Evolutionary conservation across 345 rosid species (phyloP).

Genomic region (Salix viminalis): DNA sequence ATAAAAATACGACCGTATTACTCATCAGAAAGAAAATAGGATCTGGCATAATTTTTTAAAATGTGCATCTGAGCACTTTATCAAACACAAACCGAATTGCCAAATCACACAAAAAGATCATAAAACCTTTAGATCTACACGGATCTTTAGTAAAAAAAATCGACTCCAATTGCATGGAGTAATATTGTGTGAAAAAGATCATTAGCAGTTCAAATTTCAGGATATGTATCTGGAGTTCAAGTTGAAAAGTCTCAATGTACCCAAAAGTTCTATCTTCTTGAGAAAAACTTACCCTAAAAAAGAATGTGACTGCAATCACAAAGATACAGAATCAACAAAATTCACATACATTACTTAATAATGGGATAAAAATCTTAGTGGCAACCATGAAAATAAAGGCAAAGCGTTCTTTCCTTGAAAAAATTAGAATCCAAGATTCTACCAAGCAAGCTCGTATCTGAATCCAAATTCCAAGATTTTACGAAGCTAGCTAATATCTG

Average conservation of each 20-base stretch:
- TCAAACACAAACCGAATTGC: neutral
- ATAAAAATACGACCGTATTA: neutral
- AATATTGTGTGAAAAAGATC: neutral
- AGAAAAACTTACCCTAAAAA: neutral
- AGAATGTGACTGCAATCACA: neutral
- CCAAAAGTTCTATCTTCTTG: neutral
- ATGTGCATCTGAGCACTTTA: neutral
- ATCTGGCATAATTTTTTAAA: neutral
- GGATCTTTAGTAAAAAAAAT: neutral
- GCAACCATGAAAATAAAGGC: neutral
- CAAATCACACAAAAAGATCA: neutral
- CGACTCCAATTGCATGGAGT: neutral
- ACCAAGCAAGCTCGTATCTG: neutral
- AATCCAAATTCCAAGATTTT: neutral
- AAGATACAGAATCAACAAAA: neutral
- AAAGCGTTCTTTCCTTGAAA: neutral
- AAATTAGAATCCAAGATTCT: neutral
- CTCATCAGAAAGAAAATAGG: neutral
- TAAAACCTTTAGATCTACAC: constrained; percentile 11
- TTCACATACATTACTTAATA: neutral
- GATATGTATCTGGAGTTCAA: neutral
- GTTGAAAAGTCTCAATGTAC: neutral
- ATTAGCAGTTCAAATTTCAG: neutral
- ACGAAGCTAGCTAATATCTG: neutral
- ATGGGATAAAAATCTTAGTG: neutral